A percentile compares a stretch with the other conserved stretches of the same genome.
phyloP scores from a whole-genome alignment of 2,329 filamentous ascomycete species.

The Trichoderma harzianum region DNA sequence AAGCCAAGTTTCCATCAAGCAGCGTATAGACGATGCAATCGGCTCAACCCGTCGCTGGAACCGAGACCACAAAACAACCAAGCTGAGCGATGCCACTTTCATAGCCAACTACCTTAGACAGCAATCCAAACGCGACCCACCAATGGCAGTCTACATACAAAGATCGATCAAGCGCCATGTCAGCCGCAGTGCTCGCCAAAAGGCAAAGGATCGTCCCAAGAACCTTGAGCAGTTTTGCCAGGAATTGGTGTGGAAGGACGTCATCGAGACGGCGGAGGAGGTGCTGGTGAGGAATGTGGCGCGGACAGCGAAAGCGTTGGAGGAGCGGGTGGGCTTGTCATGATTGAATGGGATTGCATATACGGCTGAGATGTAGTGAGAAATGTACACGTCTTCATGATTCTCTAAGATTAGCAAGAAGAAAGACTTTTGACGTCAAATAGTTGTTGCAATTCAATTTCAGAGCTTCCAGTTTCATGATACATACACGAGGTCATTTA shows the following conservation, averaged over 20 bases:
- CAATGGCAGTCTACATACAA: conserved; percentile 35
- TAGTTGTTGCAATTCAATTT: not conserved
- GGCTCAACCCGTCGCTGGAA: conserved; percentile 40
- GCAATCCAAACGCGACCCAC: conserved; percentile 35
- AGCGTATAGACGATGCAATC: conserved; percentile 35
- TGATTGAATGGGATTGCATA: not conserved
- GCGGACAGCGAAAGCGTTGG: conserved; percentile 23
- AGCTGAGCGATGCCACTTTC: conserved; percentile 31
- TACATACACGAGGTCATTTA: not conserved
- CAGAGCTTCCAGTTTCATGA: not conserved
- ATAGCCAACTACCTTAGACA: conserved; percentile 34
- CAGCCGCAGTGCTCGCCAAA: conserved; percentile 14
- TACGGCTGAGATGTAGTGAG: not conserved
- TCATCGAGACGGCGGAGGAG: conserved; percentile 33
- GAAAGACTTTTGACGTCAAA: not conserved
- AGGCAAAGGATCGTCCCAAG: conserved; percentile 20
- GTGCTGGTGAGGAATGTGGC: conserved; percentile 29
- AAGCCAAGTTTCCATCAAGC: not conserved
- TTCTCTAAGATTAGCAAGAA: not conserved
- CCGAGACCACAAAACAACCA: conserved; percentile 36
- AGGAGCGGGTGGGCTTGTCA: not conserved
- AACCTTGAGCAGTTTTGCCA: conserved; percentile 35
- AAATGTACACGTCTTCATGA: not conserved
- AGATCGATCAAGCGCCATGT: conserved; percentile 29
- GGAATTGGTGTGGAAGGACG: conserved; percentile 32